These are phyloP conservation scores for Floccularia luteovirens DNA, from an alignment of 768 basidiomycete genomes.

Conservation along the genomic window DNA sequence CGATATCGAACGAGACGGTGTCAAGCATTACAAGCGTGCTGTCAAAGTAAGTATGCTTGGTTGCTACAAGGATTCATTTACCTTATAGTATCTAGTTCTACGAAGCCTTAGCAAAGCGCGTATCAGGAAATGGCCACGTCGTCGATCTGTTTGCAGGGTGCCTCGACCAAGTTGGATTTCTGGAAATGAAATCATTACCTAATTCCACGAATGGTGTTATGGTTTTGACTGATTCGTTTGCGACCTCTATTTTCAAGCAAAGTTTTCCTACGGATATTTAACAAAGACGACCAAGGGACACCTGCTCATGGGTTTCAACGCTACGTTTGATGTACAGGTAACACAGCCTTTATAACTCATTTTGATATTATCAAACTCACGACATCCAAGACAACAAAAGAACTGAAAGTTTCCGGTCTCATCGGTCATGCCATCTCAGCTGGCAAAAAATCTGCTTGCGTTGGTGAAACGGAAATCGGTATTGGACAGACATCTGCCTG, in stretches of 20 bases:
- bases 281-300: conserved; percentile 87
- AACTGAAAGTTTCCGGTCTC: conserved; percentile 95
- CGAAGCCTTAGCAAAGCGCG: conserved; percentile 88
- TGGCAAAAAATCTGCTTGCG: conserved; percentile 92
- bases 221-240: conserved; percentile 93
- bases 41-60: conserved; percentile 59
- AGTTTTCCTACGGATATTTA: conserved; percentile 90
- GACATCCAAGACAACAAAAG: conserved; percentile 81
- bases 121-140: conserved; percentile 90
- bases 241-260: conserved; percentile 98
- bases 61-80: conserved; percentile 1
- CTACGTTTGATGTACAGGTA: conserved; percentile 96
- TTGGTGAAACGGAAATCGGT: conserved; percentile 98
- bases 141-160: conserved; percentile 96
- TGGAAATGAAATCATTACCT: conserved; percentile 95
- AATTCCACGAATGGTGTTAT: conserved; percentile 97
- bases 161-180: conserved; percentile 92
- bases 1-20: conserved; percentile 95
- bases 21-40: conserved; percentile 95
- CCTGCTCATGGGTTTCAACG: conserved; percentile 98
- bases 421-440: conserved; percentile 98
- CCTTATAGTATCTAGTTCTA: conserved; percentile 64
- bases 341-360: conserved; percentile 4
- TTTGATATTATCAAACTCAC: not conserved
- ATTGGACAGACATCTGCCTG: conserved; percentile 98